Conservation (phyloP, 2,329 filamentous ascomycete genomes). For the Blumeria graminis region DNA sequence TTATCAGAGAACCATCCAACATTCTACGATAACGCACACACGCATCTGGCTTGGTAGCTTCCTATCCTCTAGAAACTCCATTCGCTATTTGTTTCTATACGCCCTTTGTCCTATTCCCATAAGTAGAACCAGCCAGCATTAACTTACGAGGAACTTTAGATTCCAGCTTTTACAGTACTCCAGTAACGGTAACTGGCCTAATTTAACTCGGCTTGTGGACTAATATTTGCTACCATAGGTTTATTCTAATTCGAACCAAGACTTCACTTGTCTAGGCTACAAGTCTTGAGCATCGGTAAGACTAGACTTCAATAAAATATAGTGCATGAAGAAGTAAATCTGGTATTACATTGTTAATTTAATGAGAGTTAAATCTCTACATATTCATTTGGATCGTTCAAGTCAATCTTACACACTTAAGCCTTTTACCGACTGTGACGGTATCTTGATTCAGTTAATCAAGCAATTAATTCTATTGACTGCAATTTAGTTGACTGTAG, state of each 20-base stretch:
- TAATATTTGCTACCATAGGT: slow-evolving; percentile 5
- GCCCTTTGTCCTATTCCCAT: slow-evolving; percentile 5
- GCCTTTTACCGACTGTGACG: background rate
- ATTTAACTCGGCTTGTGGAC: slow-evolving; percentile 5
- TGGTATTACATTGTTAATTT: background rate
- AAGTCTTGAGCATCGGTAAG: slow-evolving; percentile 4
- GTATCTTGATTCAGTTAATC: slow-evolving; percentile 1
- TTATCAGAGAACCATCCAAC: slow-evolving; percentile 10
- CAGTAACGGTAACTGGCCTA: slow-evolving; percentile 4
- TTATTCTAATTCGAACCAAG: slow-evolving; percentile 2
- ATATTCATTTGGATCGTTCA: background rate
- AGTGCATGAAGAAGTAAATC: no score
- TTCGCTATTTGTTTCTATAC: slow-evolving; percentile 13
- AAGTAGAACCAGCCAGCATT: slow-evolving; percentile 4
- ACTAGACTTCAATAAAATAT: background rate
- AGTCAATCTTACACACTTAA: background rate
- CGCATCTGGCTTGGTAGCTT: slow-evolving; percentile 16
- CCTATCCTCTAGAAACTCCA: slow-evolving; percentile 15
- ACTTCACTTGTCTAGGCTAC: slow-evolving; percentile 10
- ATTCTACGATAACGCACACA: slow-evolving; percentile 8
- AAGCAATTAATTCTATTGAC: background rate
- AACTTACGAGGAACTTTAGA: slow-evolving; percentile 7
- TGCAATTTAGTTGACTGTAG: background rate
- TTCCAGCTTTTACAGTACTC: background rate
- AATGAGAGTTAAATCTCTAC: background rate